Evolutionary conservation across 805 yeast genomes (phyloP).

Genomic region (Schwanniomyces vanrijiae): DNA sequence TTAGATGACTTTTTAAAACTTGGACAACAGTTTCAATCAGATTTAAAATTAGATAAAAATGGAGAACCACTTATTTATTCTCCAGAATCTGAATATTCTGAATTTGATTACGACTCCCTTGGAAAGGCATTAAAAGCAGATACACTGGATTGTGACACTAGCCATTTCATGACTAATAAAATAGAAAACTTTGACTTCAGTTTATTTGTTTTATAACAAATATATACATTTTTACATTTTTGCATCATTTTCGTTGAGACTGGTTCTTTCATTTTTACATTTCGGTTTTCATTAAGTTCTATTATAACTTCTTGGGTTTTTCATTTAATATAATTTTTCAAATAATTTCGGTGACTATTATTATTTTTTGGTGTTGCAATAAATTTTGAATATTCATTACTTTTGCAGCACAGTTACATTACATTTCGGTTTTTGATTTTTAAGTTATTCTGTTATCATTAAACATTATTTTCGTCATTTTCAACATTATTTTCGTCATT

Average conservation of each 20-base stretch:
- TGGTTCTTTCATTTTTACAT: constrained; percentile 2
- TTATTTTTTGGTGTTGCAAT: too few relatives aligned
- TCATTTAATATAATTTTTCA: too few relatives aligned
- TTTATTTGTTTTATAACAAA: constrained; percentile 16
- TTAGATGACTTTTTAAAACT: constrained; percentile 31
- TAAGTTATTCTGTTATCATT: too few relatives aligned
- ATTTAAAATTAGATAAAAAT: constrained; percentile 7
- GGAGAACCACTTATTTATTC: constrained; percentile 7
- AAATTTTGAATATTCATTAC: too few relatives aligned
- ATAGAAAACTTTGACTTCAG: constrained; percentile 30
- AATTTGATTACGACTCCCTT: constrained; percentile 14
- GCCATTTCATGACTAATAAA: constrained; percentile 21
- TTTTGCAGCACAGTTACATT: too few relatives aligned
- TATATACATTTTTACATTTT: constrained; percentile 3
- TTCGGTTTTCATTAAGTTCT: not conserved
- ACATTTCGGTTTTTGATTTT: too few relatives aligned
- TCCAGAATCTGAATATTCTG: constrained; percentile 23
- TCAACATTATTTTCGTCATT: too few relatives aligned
- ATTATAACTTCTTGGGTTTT: too few relatives aligned
- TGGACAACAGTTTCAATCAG: constrained; percentile 19
- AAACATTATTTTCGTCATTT: too few relatives aligned
- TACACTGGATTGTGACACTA: constrained; percentile 16
- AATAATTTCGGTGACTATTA: too few relatives aligned
- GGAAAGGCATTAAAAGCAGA: constrained; percentile 14
- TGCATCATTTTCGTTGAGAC: not conserved